Evolutionary conservation across 2,329 filamentous ascomycete genomes (phyloP), one percentile per base, ranked within the genome.

Genomic region (Emmonsia crescens): DNA sequence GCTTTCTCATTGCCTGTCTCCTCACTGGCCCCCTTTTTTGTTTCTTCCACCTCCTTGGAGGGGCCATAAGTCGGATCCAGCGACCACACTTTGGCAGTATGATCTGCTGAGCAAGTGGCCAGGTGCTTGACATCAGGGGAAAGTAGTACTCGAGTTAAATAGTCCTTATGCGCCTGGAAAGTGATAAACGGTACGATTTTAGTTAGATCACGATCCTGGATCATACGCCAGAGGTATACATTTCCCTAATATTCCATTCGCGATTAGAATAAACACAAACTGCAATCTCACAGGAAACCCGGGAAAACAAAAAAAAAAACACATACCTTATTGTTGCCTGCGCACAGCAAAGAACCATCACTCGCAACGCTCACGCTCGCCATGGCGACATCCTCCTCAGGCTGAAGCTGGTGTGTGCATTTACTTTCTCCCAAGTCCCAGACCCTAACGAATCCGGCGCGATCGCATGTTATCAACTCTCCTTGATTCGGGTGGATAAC

Each of bases 401-500:
- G 94, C 55, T 96, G 95, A 66, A 99, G 82, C 76, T 97, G 90
- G 74, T 97, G 93, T 0, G 89, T 92, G 79, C 94, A 99, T 70
- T 91, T 95, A 73, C 96, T 97, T 82, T 97, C 92, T 9, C 91
- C 91, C 61, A 99, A 77, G 71, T 99, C 94, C 94, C 94, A 99
- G 65, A 99, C 89, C 48, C 93, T 83, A 63, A 99, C 91, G 73
- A 91, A 96, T 56, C 94, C 94, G 56, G 89, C 87, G 40, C 93
- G 86, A 74, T 99, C 94, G 73, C 93, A 96, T 74, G 90, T 96
- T 71, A 99, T 96, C 64, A 99, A 88, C 78, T 99, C 94, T 63
- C 93, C 94, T 78, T 99, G 94, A 72, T 99, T 99, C 0, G 94
- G 94, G 74, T 99, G 94, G 61, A 99, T 99, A n/a, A 97, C 94